These are phyloP conservation scores for Delphinella strobiligena DNA, from an alignment of 2,329 filamentous ascomycete species.

Conservation along the genomic window DNA sequence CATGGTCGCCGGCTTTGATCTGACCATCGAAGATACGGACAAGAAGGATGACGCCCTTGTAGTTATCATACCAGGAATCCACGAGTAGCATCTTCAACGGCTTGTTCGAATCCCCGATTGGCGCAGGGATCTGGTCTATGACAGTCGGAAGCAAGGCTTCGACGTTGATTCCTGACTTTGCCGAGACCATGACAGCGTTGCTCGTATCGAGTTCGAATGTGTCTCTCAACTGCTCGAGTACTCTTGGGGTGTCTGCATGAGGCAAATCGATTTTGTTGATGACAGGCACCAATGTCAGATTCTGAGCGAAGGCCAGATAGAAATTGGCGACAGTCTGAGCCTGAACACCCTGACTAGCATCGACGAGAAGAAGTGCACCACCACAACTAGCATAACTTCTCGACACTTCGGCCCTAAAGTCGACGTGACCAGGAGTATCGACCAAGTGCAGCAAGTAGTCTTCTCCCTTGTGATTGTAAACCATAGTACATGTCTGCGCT, in stretches of 20 bases:
- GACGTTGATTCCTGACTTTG: constrained; percentile 88
- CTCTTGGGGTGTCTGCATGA: constrained; percentile 74
- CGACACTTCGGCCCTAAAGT: constrained; percentile 93
- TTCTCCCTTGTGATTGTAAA: constrained; percentile 72
- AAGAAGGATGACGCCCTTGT: constrained; percentile 82
- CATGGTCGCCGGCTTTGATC: constrained; percentile 67
- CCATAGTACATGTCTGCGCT: constrained; percentile 96
- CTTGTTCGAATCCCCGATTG: constrained; percentile 58
- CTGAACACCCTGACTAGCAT: constrained; percentile 92
- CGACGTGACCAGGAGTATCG: constrained; percentile 93
- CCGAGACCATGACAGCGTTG: constrained; percentile 67
- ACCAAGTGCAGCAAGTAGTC: constrained; percentile 94
- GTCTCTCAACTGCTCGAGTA: constrained; percentile 71
- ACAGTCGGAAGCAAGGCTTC: constrained; percentile 71
- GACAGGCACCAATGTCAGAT: constrained; percentile 74
- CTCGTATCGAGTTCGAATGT: constrained; percentile 79
- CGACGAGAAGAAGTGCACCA: constrained; percentile 81
- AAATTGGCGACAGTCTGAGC: constrained; percentile 98
- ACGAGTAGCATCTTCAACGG: constrained; percentile 79
- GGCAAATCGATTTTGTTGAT: constrained; percentile 95
- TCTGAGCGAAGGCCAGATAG: constrained; percentile 90
- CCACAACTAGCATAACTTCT: constrained; percentile 93
- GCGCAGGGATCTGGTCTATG: constrained; percentile 72
- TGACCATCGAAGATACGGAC: constrained; percentile 85
- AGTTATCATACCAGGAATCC: constrained; percentile 97